Evolutionary conservation across 2,329 filamentous ascomycete genomes (phyloP), one percentile per base, ranked within the genome.

Genomic region (Pseudocercospora fuligena): DNA sequence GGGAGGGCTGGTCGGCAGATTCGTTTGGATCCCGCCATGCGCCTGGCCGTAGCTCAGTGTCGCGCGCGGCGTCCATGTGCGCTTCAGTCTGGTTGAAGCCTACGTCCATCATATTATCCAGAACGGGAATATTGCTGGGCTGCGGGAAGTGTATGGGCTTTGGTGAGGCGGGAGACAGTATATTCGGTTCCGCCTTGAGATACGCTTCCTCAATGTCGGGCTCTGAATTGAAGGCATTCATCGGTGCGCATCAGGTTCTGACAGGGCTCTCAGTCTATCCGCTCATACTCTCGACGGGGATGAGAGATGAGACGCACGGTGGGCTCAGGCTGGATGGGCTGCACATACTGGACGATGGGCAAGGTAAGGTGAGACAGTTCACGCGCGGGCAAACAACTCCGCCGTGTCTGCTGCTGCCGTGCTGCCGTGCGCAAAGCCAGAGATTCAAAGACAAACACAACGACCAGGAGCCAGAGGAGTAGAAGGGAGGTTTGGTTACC

Each of bases 21-120:
- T 76, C 75, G 62, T 70, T 72, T 7, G 74, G 73, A 61, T 75
- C 74, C 54, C 74, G 74, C 76, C 76, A 78, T 29, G 74, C 71
- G 60, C 75, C 73, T 2, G 74, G 72, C n/a, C 76, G 65, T 5
- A 78, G 67, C 64, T 75, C 74, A 19, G 75, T 77, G 64, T 77
- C 72, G 71, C 70, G 76, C 71, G 73, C 74, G 64, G 76, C 75
- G 60, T 61, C 69, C 82, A 86, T 82, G 77, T 87, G 87, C 69
- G 84, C 85, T 62, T 88, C 83, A 64, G 88, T 88, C 77, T 90
- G 88, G 80, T 90, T 89, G 83, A 91, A 90, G 73, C 86, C 81
- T 63, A 88, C 88, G 80, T 92, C 89, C 86, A 88, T 92, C 80
- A 91, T 89, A 76, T 89, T 88, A 76, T 89, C 85, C 75, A 92